Evolutionary conservation across 805 yeast species (phyloP), one percentile per base, ranked within the genome.

Genomic region (Candida khao-thaluensis): DNA sequence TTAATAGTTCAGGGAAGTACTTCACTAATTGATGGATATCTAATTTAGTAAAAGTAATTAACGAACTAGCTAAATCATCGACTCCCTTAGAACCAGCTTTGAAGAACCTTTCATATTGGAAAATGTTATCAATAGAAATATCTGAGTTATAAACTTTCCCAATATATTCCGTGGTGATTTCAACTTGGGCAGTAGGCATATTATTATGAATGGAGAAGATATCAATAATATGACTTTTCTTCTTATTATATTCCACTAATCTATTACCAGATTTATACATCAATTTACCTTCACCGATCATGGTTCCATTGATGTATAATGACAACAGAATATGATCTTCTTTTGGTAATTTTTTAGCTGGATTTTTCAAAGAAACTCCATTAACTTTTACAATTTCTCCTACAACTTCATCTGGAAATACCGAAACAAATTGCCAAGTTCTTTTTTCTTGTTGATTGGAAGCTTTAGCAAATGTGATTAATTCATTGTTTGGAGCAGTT

Each of bases 361-460:
- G 48, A 41, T 66, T 64, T 30, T 66, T 60, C 37, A 48, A 47
- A 14, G 74, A 71, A 16, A 85, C 61, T 28, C 85, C 85, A 44
- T 75, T 69, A 11, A 86, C 67, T 52, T 78, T 78, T 32, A 88
- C 73, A 24, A 76, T 68, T 56, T 87, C 95, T 24, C 90, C 85
- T 41, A 87, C 67, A 10, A 70, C 67, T 60, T 88, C 96, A 28
- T 76, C 81, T 1, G 87, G 79, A 48, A 72, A 69, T 9, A 84
- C 86, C 2, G 91, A 79, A 7, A 85, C 73, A 51, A 88, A 85
- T 39, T 76, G 78, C 95, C 95, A 87, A 6, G 59, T 45, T 17
- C 66, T 56, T 28, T 62, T 58, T 7, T 70, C 71, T 11, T 59
- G 55, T 52, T 79, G 86, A 58, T 82, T 82, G 0, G 85, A 73